Evolutionary conservation across 306 rosid species (phyloP).

Genomic region (Sindora glabra): DNA sequence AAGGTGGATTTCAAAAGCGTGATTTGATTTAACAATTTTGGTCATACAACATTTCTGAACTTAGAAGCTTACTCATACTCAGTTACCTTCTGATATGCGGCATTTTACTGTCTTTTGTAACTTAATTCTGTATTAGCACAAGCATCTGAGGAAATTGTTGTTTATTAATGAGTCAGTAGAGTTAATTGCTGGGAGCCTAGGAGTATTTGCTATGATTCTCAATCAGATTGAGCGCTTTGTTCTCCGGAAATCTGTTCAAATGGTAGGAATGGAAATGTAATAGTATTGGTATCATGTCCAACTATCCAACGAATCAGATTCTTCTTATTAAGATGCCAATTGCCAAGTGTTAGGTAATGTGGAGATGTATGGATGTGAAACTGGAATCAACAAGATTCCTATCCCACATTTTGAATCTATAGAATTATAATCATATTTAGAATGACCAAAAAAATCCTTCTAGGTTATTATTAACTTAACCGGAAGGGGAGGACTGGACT

Average conservation of each 20-base stretch:
- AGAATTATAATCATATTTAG: too few species aligned
- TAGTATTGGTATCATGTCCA: not conserved
- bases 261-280: not conserved
- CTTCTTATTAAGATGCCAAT: not conserved
- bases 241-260: not conserved
- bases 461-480: too few species aligned
- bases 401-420: too few species aligned
- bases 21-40: not conserved
- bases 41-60: not conserved
- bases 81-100: not conserved
- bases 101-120: not conserved
- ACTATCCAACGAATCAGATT: not conserved
- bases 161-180: not conserved
- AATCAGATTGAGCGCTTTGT: not conserved
- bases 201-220: not conserved
- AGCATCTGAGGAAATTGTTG: not conserved
- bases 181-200: too few species aligned
- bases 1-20: conserved; percentile 8
- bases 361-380: not conserved
- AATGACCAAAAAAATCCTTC: too few species aligned
- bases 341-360: not conserved
- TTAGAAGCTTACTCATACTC: not conserved
- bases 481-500: too few species aligned
- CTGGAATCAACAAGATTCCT: too few species aligned
- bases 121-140: not conserved